Evolutionary conservation across 2,329 filamentous ascomycete species (phyloP), one percentile per base, ranked within the genome.

Genomic region (Pyrenophora teres): DNA sequence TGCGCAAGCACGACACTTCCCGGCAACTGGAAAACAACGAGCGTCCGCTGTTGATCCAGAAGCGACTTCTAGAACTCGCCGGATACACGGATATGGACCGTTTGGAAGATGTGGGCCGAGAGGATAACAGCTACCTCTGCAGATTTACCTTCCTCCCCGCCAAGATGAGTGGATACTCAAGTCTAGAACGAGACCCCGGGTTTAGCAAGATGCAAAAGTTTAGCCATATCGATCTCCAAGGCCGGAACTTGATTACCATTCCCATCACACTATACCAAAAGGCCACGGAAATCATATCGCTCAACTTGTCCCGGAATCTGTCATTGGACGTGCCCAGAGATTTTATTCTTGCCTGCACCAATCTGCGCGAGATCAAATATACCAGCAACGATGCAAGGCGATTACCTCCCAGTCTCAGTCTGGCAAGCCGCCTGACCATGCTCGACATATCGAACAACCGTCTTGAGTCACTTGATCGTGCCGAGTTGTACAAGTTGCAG

Each of bases 61-160:
- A 97, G 75, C 83, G 87, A 40, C 81, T 99, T 15, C 78, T 99
- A 15, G 88, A 96, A 73, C 92, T 97, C 75, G 89, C 93, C 46
- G 94, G 94, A 8, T 99, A 97, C 68, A 87, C 90, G 50, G 86
- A 91, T 27, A 85, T 85, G 49, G 94, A 99, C 73, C 86, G 86
- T 33, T 86, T 99, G 39, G 93, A 97, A 71, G 94, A 97, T 57
- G 85, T 99, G 45, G 94, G 94, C 23, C 86, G 94, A 50, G 94
- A 99, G 74, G 94, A 99, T 77, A 96, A 97, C 73, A 95, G 92
- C 70, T 99, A 97, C 65, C 82, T 99, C 10, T 96, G 92, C 70
- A 89, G 94, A 5, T 97, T 99, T 76, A 91, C 94, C 53, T 99
- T 99, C 74, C 80, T 97, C 52, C 92, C 93, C 13, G 88, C 89